Evolutionary conservation across 23 red algal species (phyloP).

Genomic region (Agarophyton chilense): DNA sequence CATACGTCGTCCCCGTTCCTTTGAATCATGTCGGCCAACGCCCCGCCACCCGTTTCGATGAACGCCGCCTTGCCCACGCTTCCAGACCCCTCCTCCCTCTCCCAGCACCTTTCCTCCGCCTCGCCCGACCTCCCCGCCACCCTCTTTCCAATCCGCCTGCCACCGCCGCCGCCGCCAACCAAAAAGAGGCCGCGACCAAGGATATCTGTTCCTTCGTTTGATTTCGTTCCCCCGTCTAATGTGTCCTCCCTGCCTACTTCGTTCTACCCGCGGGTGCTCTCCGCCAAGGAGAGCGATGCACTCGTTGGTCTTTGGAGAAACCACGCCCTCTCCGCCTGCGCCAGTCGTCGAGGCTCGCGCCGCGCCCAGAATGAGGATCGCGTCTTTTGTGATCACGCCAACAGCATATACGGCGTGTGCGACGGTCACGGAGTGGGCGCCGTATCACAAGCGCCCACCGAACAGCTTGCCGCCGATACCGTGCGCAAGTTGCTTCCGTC

Average conservation of each 20-base stretch:
- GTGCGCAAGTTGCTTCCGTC: not conserved
- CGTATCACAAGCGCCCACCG: not conserved
- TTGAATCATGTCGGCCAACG: slow-evolving; percentile 11
- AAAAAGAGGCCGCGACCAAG: slow-evolving; percentile 7
- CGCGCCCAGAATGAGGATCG: slow-evolving; percentile 37
- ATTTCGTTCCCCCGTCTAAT: not conserved
- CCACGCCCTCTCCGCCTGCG: slow-evolving; percentile 24
- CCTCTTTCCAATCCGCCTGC: not conserved
- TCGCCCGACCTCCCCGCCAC: slow-evolving; percentile 3
- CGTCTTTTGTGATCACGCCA: slow-evolving; percentile 12
- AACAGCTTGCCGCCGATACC: slow-evolving; percentile 15
- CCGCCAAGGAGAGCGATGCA: not conserved
- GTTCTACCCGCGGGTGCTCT: not conserved
- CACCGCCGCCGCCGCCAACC: not conserved
- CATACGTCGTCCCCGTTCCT: not conserved
- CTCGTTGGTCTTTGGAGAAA: not conserved
- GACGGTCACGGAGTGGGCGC: slow-evolving; percentile 35
- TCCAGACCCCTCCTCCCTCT: not conserved
- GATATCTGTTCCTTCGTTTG: not conserved
- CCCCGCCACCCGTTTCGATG: not conserved
- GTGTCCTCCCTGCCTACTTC: slow-evolving; percentile 8
- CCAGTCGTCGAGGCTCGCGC: not conserved
- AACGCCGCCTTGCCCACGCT: not conserved
- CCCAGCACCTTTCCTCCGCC: not conserved
- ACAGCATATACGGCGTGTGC: slow-evolving; percentile 47